Evolutionary conservation across 768 basidiomycete genomes (phyloP).

Genomic region (Chalciporus pseudorubinellus): DNA sequence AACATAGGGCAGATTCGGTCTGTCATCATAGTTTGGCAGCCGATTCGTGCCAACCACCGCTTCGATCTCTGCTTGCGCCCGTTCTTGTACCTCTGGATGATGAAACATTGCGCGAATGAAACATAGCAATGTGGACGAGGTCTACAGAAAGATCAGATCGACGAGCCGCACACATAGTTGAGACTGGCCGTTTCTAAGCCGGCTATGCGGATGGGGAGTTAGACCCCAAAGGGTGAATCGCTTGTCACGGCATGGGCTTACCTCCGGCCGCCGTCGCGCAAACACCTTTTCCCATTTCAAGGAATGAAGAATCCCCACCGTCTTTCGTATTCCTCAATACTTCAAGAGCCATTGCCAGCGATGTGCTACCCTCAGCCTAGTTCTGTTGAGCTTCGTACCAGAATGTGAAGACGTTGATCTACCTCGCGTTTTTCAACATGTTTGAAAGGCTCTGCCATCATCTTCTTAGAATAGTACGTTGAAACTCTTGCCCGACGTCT

Average conservation of each 20-base stretch:
- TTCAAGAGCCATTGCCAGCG: constrained; percentile 12
- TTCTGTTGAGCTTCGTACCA: neutral
- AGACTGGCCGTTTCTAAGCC: constrained; percentile 19
- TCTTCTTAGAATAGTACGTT: constrained; percentile 2
- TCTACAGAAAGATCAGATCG: constrained; percentile 4
- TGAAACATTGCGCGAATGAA: neutral
- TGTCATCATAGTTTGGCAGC: constrained; percentile 27
- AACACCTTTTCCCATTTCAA: constrained; percentile 6
- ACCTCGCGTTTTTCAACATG: constrained; percentile 13
- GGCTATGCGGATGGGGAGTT: constrained; percentile 6
- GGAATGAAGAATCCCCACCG: constrained; percentile 6
- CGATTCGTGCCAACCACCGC: constrained; percentile 26
- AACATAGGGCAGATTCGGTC: constrained; percentile 26
- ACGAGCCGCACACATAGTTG: neutral
- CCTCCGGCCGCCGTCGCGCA: constrained; percentile 16
- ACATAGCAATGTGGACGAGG: neutral
- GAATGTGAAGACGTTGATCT: neutral
- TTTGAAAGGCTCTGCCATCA: constrained; percentile 19
- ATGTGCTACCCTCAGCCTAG: constrained; percentile 12
- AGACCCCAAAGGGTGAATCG: neutral
- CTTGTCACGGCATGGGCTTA: constrained; percentile 7
- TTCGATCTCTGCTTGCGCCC: neutral
- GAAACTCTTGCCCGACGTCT: constrained; percentile 19
- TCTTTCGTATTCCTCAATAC: neutral
- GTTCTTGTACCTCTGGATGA: neutral